These are phyloP conservation scores for Pythium aphanidermatum DNA, from an alignment of 352 stramenopile species.

Conservation along the genomic window DNA sequence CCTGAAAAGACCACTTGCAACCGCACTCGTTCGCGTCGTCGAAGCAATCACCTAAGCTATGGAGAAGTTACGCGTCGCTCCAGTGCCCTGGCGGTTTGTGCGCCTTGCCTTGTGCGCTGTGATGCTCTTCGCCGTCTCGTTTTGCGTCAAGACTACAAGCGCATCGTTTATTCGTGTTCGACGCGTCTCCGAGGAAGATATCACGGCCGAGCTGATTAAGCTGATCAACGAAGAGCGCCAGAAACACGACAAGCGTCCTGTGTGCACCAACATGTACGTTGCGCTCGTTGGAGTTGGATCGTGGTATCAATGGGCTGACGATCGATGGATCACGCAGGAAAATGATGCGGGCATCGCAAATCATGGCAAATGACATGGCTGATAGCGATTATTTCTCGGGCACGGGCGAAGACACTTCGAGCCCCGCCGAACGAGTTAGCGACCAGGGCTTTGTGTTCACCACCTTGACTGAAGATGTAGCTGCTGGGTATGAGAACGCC, in stretches of 20 bases:
- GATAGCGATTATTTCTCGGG: constrained; percentile 19
- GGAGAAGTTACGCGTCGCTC: too few relatives aligned
- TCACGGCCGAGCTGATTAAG: constrained; percentile 16
- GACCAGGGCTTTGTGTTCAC: constrained; percentile 35
- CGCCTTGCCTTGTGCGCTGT: constrained; percentile 5
- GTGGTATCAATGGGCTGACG: background rate
- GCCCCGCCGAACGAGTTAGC: constrained; percentile 37
- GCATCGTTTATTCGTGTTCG: constrained; percentile 20
- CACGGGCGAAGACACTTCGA: constrained; percentile 43
- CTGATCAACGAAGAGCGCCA: constrained; percentile 20
- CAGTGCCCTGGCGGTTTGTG: constrained; percentile 5
- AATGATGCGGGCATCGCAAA: constrained; percentile 18
- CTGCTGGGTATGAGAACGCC: constrained; percentile 19
- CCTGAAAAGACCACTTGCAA: too few relatives aligned
- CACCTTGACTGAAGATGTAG: constrained; percentile 27
- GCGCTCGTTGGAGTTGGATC: background rate
- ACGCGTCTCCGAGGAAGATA: constrained; percentile 5
- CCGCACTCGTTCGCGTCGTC: too few relatives aligned
- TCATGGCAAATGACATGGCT: constrained; percentile 24
- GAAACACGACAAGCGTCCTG: constrained; percentile 9
- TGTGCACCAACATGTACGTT: constrained; percentile 21
- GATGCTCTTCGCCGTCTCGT: constrained; percentile 3
- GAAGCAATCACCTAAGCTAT: too few relatives aligned
- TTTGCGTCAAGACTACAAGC: background rate
- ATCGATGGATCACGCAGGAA: constrained; percentile 12